Evolutionary conservation across 305 asterid genomes (phyloP).

Genomic region (Coffea humblotiana): DNA sequence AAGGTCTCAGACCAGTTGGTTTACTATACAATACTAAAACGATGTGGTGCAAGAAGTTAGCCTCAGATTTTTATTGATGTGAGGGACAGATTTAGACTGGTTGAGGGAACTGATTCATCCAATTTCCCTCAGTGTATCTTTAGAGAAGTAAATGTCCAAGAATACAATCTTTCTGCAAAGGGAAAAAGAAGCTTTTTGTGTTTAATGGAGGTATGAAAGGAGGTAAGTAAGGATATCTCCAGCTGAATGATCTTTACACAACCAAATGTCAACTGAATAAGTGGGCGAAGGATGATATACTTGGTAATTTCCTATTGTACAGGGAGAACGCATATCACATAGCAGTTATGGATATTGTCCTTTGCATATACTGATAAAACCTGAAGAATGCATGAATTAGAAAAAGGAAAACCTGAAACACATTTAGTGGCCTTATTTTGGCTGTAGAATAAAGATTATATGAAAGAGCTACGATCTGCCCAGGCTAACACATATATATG

Average conservation of each 20-base stretch:
- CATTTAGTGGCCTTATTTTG: neutral
- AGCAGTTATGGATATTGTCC: neutral
- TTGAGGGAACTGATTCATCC: neutral
- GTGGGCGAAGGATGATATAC: neutral
- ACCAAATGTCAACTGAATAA: neutral
- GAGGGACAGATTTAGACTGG: too few species aligned
- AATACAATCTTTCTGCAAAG: neutral
- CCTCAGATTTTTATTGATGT: too few species aligned
- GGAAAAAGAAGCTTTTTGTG: neutral
- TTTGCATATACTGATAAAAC: neutral
- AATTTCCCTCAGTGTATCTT: neutral
- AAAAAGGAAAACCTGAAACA: neutral
- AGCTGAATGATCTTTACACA: neutral
- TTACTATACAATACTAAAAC: neutral
- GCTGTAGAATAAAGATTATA: neutral
- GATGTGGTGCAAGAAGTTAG: neutral
- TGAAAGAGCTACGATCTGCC: neutral
- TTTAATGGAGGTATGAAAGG: neutral
- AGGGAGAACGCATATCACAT: neutral
- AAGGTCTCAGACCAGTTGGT: neutral
- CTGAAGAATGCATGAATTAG: neutral
- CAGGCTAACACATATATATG: neutral
- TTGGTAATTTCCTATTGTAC: neutral
- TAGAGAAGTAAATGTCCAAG: neutral
- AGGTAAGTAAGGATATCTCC: neutral